Percentiles rank a stretch among this genome's conserved stretches.
These are phyloP conservation scores for Fusarium drepaniforme DNA, from an alignment of 2,329 filamentous ascomycete genomes.

Conservation along the genomic window DNA sequence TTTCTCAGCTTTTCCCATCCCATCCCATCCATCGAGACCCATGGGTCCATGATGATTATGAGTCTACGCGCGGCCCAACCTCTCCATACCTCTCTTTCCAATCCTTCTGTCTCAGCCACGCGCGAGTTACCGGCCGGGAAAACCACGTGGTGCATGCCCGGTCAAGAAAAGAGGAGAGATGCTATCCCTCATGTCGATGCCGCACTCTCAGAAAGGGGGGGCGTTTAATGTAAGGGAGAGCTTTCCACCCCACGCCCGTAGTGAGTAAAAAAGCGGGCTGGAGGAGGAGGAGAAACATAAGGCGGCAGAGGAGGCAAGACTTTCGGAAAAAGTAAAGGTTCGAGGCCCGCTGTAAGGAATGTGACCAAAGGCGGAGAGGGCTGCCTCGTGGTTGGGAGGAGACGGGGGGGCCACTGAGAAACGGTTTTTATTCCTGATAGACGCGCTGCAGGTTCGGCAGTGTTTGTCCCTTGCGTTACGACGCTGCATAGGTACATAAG, in stretches of 20 bases:
- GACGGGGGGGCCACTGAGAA: not conserved
- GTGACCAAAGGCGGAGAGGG: not conserved
- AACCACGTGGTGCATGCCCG: conserved; percentile 21
- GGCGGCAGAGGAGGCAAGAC: not conserved
- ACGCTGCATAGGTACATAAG: conserved; percentile 28
- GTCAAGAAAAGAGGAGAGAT: not conserved
- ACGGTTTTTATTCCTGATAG: not conserved
- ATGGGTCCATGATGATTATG: not conserved
- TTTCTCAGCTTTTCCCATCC: not conserved
- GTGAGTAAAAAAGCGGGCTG: not conserved
- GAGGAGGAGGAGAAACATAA: not conserved
- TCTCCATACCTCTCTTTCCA: conserved; percentile 1
- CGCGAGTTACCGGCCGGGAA: conserved; percentile 3
- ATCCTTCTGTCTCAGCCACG: conserved; percentile 10
- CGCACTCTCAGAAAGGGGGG: not conserved
- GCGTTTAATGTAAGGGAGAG: not conserved
- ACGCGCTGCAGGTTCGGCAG: not conserved
- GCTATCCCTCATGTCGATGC: not conserved
- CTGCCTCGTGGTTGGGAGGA: not conserved
- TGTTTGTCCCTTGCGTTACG: conserved; percentile 16
- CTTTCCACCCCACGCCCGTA: not conserved
- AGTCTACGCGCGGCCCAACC: not conserved
- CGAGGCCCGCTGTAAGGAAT: not conserved
- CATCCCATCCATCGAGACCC: not conserved
- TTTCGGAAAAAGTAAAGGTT: not conserved